phyloP scores from a whole-genome alignment of 2,329 filamentous ascomycete genomes.

The Penicillium crustosum region DNA sequence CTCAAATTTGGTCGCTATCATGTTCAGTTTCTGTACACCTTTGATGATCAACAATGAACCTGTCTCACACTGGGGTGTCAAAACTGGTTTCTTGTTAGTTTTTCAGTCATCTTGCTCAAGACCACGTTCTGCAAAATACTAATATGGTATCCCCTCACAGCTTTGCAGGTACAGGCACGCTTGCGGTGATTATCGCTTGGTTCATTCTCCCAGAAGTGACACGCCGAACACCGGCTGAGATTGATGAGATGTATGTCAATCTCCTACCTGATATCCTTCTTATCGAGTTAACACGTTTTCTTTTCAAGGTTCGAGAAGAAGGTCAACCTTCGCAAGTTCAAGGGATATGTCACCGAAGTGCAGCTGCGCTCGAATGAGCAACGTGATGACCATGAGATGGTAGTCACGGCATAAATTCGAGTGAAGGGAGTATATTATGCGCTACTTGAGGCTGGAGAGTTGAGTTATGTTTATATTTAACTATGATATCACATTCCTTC shows the following conservation, averaged over 20 bases:
- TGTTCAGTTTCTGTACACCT: conserved; percentile 49
- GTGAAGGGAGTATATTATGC: not conserved
- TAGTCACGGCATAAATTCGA: not conserved
- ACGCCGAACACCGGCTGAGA: conserved; percentile 49
- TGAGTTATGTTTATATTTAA: not conserved
- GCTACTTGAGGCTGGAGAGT: too few species aligned
- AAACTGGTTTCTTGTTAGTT: conserved; percentile 48
- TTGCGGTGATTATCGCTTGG: conserved; percentile 42
- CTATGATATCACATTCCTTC: not conserved
- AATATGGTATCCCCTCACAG: conserved; percentile 21
- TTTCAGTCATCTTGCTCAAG: not conserved
- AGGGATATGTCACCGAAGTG: conserved; percentile 38
- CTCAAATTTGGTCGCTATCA: conserved; percentile 44
- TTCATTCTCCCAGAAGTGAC: conserved; percentile 55
- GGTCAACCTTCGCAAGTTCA: conserved; percentile 39
- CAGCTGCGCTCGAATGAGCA: conserved; percentile 30
- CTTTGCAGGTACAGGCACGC: conserved; percentile 35
- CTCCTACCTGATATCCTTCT: too few species aligned
- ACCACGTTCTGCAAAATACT: not conserved
- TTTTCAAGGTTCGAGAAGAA: conserved; percentile 37
- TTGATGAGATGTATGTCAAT: conserved; percentile 46
- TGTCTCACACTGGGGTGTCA: conserved; percentile 43
- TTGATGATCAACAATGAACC: conserved; percentile 48
- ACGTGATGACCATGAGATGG: conserved; percentile 16
- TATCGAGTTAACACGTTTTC: not conserved